A percentile compares a stretch with the other conserved stretches of the same genome.
These are phyloP conservation scores for Ogataea parapolymorpha DNA, from an alignment of 805 yeast genomes.

Conservation along the genomic window DNA sequence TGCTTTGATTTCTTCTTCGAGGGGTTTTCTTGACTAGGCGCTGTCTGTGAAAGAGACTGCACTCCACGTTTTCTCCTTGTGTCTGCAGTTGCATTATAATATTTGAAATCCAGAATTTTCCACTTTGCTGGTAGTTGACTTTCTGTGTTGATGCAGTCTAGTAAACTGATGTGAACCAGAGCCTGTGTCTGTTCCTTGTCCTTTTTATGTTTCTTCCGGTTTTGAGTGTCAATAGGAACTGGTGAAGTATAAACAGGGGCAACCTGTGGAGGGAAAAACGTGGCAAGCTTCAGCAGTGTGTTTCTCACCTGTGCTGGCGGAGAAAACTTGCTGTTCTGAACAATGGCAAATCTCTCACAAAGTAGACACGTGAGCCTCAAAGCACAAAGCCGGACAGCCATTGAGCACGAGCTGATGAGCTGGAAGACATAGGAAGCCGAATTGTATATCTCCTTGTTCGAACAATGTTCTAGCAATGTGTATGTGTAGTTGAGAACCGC, in stretches of 20 bases:
- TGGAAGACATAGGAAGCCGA: slow-evolving; percentile 58
- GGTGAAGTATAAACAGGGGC: slow-evolving; percentile 29
- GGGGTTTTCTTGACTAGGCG: slow-evolving; percentile 12
- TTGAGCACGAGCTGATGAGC: slow-evolving; percentile 56
- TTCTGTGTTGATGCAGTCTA: slow-evolving; percentile 31
- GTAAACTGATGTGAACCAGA: slow-evolving; percentile 25
- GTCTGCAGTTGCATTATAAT: slow-evolving; percentile 36
- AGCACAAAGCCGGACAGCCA: slow-evolving; percentile 56
- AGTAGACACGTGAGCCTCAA: slow-evolving; percentile 50
- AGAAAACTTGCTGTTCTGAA: slow-evolving; percentile 39
- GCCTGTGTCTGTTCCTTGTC: slow-evolving; percentile 12
- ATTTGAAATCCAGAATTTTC: slow-evolving; percentile 53
- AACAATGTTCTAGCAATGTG: slow-evolving; percentile 63
- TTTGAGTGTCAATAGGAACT: slow-evolving; percentile 11
- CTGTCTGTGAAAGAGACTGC: slow-evolving; percentile 3
- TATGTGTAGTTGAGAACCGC: slow-evolving; percentile 61
- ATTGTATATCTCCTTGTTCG: slow-evolving; percentile 64
- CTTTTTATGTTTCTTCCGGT: slow-evolving; percentile 28
- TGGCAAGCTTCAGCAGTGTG: slow-evolving; percentile 49
- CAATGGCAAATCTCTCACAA: slow-evolving; percentile 56
- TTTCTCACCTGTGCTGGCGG: slow-evolving; percentile 44
- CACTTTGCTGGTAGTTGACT: slow-evolving; percentile 49
- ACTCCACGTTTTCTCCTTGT: background rate
- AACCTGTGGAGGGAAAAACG: slow-evolving; percentile 36
- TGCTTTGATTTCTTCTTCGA: slow-evolving; percentile 16